These are phyloP conservation scores for Rhizopogon roseolus DNA, from an alignment of 768 basidiomycete genomes.

Conservation along the genomic window DNA sequence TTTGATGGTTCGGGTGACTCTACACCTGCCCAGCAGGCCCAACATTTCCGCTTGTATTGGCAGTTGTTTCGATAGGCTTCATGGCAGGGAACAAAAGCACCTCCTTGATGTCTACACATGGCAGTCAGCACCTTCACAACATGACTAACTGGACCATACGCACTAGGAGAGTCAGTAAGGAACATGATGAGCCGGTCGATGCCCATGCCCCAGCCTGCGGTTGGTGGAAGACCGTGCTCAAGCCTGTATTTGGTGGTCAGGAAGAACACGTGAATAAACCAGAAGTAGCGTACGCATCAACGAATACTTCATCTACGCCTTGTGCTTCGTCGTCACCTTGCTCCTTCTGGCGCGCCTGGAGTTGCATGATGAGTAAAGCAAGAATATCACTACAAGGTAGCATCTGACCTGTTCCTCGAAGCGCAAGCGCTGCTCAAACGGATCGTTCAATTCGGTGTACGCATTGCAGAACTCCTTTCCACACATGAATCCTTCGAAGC, in stretches of 20 bases:
- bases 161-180: slow-evolving; percentile 93
- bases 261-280: neutral
- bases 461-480: slow-evolving; percentile 99
- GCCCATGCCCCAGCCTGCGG: slow-evolving; percentile 96
- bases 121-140: slow-evolving; percentile 5
- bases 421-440: slow-evolving; percentile 89
- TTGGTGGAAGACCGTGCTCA: slow-evolving; percentile 96
- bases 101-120: slow-evolving; percentile 82
- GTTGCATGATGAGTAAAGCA: neutral
- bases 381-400: neutral
- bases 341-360: slow-evolving; percentile 83
- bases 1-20: neutral
- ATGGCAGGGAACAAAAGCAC: slow-evolving; percentile 96
- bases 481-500: slow-evolving; percentile 98
- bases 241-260: slow-evolving; percentile 43
- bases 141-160: slow-evolving; percentile 19
- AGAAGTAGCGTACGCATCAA: slow-evolving; percentile 72
- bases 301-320: slow-evolving; percentile 92
- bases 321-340: slow-evolving; percentile 98
- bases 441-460: slow-evolving; percentile 99
- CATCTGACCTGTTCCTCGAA: slow-evolving; percentile 84
- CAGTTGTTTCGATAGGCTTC: slow-evolving; percentile 68
- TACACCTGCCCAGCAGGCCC: slow-evolving; percentile 21
- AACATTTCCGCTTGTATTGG: slow-evolving; percentile 29
- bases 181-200: slow-evolving; percentile 98